Percentiles rank a stretch among this genome's conserved stretches.
These are phyloP conservation scores for Clonostachys sp. DNA, from an alignment of 2,329 filamentous ascomycete genomes.

Conservation along the genomic window DNA sequence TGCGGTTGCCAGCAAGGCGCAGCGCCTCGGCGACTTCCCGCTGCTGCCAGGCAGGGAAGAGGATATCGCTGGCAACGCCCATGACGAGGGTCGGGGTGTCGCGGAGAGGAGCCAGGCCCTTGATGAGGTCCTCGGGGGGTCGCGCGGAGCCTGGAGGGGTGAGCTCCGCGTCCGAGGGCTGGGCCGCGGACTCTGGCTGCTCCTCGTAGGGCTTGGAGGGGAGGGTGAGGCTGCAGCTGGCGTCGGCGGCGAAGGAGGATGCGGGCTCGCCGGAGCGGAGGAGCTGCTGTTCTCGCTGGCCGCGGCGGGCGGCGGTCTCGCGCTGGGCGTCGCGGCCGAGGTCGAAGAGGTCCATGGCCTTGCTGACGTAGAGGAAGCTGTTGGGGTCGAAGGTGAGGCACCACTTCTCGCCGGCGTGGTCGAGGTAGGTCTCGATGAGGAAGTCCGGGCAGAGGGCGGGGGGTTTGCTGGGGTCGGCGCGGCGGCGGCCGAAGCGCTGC, in stretches of 20 bases:
- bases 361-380: constrained; percentile 91
- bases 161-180: constrained; percentile 12
- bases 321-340: constrained; percentile 69
- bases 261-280: constrained; percentile 46
- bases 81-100: constrained; percentile 83
- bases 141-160: constrained; percentile 28
- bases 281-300: constrained; percentile 47
- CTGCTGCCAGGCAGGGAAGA: constrained; percentile 98
- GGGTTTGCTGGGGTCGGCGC: constrained; percentile 80
- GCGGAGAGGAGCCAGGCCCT: constrained; percentile 65
- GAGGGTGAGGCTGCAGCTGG: constrained; percentile 71
- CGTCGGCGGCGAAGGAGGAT: constrained; percentile 42
- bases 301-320: constrained; percentile 57
- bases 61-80: constrained; percentile 90
- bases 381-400: constrained; percentile 96
- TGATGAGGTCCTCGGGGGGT: constrained; percentile 75
- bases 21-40: constrained; percentile 86
- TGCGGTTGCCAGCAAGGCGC: constrained; percentile 69
- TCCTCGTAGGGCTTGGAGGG: constrained; percentile 85
- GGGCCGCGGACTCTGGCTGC: constrained; percentile 50
- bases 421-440: constrained; percentile 94
- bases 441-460: constrained; percentile 97
- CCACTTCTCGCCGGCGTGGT: constrained; percentile 98
- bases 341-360: constrained; percentile 98
- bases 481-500: constrained; percentile 80